These are phyloP conservation scores for Candida hungchunana DNA, from an alignment of 805 yeast species.

Conservation along the genomic window DNA sequence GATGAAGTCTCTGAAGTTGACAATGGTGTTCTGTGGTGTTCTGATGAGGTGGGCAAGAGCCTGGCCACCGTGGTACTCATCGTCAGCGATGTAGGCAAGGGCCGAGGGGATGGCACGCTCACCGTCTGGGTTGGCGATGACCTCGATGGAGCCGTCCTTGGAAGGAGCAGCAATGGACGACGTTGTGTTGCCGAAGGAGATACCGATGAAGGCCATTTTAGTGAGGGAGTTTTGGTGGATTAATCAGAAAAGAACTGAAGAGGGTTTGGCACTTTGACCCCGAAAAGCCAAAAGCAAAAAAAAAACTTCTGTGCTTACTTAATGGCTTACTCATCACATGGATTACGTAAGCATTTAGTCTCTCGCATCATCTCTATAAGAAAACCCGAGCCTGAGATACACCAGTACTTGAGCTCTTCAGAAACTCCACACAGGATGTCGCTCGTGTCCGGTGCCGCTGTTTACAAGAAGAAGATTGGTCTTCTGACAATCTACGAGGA, in stretches of 20 bases:
- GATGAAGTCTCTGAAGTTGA: slow-evolving; percentile 89
- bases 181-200: slow-evolving; percentile 94
- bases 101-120: slow-evolving; percentile 95
- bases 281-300: neutral
- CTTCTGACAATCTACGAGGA: slow-evolving; percentile 54
- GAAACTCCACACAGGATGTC: too few relatives aligned
- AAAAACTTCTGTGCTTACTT: neutral
- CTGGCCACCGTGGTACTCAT: slow-evolving; percentile 97
- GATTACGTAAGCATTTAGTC: too few relatives aligned
- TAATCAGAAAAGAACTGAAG: neutral
- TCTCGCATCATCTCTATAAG: too few relatives aligned
- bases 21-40: slow-evolving; percentile 80
- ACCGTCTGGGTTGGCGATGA: slow-evolving; percentile 98
- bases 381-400: too few relatives aligned
- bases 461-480: slow-evolving; percentile 51
- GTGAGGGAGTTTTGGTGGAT: too few relatives aligned
- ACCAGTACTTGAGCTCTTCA: too few relatives aligned
- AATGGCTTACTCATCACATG: neutral
- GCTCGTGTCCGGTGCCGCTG: slow-evolving; percentile 47
- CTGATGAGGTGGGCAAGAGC: slow-evolving; percentile 90
- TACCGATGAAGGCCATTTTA: slow-evolving; percentile 66
- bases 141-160: slow-evolving; percentile 88
- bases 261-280: neutral
- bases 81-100: slow-evolving; percentile 85
- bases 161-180: slow-evolving; percentile 88